Evolutionary conservation across 352 stramenopile genomes (phyloP), one percentile per base, ranked within the genome.

Genomic region (Phytophthora vignae): DNA sequence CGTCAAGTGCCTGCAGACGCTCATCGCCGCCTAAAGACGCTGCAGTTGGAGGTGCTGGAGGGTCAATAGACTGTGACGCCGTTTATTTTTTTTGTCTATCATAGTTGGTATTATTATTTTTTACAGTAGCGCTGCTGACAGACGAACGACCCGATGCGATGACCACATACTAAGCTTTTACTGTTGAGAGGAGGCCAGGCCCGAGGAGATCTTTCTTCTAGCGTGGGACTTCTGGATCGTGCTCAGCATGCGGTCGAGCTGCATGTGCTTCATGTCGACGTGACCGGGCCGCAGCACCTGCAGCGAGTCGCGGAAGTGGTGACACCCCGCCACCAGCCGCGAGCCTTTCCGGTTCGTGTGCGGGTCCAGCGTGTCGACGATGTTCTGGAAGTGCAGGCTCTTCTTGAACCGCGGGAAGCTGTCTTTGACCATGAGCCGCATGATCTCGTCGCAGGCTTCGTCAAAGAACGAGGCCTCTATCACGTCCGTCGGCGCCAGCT

Each of bases 401-500:
- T 91, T 92, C 65, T 95, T 93, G 76, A 94, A 95, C 8, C 84
- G 84, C 10, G 83, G 84, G 55, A 95, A 94, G 36, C 83, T 92
- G 73, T 95, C 86, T 61, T 93, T 92, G 33, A 73, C 88, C 84
- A 94, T 92, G 25, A 94, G 70, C n/a, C 73, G 74, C 83, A 90
- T 92, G 71, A 95, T 95, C 76, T 95, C 85, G 36, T 92, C 77
- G 52, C 77, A 86, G 3, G 87, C 79, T 0, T 75, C 62, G 46
- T 92, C 81, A 29, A 90, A 93, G 42, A 94, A 87, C 0, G 64
- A 82, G 14, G 55, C 22, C 14, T 69, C 57, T 7, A 90, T 42
- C 10, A 75, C 36, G 8, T 85, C 77, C 0, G 57, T 63, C 4
- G 76, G 40, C 0, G 55, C 27, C n/a, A 76, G 67, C 11, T 69